Evolutionary conservation across 2,329 filamentous ascomycete species (phyloP).

Genomic region (Orbilia brochopaga): DNA sequence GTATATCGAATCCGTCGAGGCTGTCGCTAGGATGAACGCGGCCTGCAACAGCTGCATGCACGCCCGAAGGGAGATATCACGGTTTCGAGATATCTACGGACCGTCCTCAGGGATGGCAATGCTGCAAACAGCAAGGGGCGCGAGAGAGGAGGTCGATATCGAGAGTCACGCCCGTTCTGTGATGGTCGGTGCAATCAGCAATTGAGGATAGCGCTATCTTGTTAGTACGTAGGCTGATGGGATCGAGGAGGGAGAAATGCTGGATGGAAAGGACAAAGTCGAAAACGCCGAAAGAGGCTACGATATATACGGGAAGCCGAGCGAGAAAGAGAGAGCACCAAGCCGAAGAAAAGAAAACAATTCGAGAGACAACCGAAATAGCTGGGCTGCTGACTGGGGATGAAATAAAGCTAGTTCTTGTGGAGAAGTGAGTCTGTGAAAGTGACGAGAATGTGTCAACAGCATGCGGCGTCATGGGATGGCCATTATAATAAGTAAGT

Average conservation of each 20-base stretch:
- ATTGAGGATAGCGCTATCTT: too few relatives aligned
- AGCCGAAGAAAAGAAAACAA: slow-evolving; percentile 5
- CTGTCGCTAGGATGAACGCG: slow-evolving; percentile 33
- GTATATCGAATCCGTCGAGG: slow-evolving; percentile 37
- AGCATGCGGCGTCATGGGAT: slow-evolving; percentile 1
- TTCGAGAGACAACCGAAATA: not conserved
- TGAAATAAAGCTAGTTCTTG: not conserved
- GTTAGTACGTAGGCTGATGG: too few relatives aligned
- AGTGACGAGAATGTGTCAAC: slow-evolving; percentile 7
- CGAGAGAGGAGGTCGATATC: not conserved
- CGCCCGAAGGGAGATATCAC: slow-evolving; percentile 7
- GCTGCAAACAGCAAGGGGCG: slow-evolving; percentile 44
- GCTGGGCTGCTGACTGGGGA: not conserved
- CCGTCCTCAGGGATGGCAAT: slow-evolving; percentile 29
- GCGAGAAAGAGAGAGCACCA: not conserved
- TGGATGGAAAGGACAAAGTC: not conserved
- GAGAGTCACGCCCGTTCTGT: too few relatives aligned
- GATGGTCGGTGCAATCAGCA: too few relatives aligned
- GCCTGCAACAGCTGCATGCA: slow-evolving; percentile 38
- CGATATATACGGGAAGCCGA: not conserved
- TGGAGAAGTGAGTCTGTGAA: not conserved
- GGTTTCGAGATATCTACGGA: not conserved
- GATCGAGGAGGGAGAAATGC: slow-evolving; percentile 2
- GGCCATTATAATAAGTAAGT: not conserved
- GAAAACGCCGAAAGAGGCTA: slow-evolving; percentile 7